Conservation (phyloP, 257 asterid species). For the Eucommia ulmoides region DNA sequence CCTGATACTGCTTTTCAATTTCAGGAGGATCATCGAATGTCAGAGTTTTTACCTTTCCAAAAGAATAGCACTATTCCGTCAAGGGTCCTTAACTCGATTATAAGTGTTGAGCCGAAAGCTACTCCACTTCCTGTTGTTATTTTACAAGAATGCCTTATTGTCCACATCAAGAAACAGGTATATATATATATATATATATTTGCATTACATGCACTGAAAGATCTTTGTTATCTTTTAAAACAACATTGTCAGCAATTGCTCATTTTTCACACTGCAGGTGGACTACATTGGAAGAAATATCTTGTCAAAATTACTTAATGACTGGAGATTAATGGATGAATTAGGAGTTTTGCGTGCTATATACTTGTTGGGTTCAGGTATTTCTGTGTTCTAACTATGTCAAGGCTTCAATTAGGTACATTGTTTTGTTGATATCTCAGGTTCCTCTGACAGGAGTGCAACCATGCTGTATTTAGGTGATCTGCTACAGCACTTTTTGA, state of each 20-base stretch:
- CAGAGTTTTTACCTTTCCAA: slow-evolving; percentile 83
- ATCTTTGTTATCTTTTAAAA: no score
- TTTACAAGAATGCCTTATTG: slow-evolving; percentile 80
- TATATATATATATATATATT: background rate
- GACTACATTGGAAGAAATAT: slow-evolving; percentile 78
- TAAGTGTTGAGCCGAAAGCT: slow-evolving; percentile 42
- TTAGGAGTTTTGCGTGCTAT: slow-evolving; percentile 82
- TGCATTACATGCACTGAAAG: no score
- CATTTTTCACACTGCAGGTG: slow-evolving; percentile 40
- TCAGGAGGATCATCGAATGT: slow-evolving; percentile 66
- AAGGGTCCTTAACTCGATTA: slow-evolving; percentile 65
- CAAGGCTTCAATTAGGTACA: background rate
- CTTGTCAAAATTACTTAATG: slow-evolving; percentile 66
- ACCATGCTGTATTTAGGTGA: slow-evolving; percentile 53
- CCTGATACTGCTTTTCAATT: slow-evolving; percentile 11
- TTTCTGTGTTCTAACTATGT: background rate
- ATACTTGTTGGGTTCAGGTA: slow-evolving; percentile 96
- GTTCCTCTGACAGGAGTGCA: slow-evolving; percentile 2
- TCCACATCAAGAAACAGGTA: slow-evolving; percentile 82
- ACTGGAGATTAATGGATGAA: slow-evolving; percentile 91
- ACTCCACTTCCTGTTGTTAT: slow-evolving; percentile 68
- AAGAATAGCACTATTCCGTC: slow-evolving; percentile 83
- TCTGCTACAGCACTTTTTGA: slow-evolving; percentile 85
- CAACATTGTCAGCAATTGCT: no score
- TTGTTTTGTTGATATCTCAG: slow-evolving; percentile 4